Evolutionary conservation across 345 rosid genomes (phyloP), one percentile per base, ranked within the genome.

Genomic region (Hibiscus tridactylites): DNA sequence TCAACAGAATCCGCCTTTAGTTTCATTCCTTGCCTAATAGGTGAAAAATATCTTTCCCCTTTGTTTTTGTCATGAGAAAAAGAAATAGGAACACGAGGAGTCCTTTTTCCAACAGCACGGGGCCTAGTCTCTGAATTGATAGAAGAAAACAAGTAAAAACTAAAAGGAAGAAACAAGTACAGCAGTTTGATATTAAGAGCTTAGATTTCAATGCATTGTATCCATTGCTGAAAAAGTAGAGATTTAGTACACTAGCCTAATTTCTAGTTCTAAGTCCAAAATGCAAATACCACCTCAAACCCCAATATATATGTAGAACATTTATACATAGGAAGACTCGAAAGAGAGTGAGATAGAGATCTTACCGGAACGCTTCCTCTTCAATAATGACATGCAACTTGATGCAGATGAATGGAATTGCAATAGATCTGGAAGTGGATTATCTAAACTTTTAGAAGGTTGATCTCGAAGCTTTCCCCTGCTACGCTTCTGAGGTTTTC

Each of bases 31-130:
- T 78, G 90, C 78, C 84, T 85, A 67, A 72, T 77, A 71, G 93
- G 87, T 65, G 93, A 82, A 76, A 83, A 69, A 80, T 77, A 87
- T 63, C 78, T 85, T 72, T 81, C 84, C 37, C 74, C 78, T 65
- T 61, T 79, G 75, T 79, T 87, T 81, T 83, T 90, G 68, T 85
- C 88, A 73, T 52, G 79, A 65, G 88, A 71, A 82, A 73, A 80
- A 64, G 89, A 75, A 79, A 88, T 83, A 61, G 93, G 91, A 61
- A 90, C 85, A 71, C 96, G 87, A 73, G 96, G 96, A 62, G 91
- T 90, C 83, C 96, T 82, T 86, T 87, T 90, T 52, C 93, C 96
- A 80, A 90, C 93, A 72, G 91, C 91, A 76, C 93, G 91, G 42
- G 93, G 88, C 81, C 81, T 74, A 79, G 82, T 85, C 76, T 81